Evolutionary conservation across 2,329 filamentous ascomycete species (phyloP).

Genomic region (Aspergillus luchuensis): DNA sequence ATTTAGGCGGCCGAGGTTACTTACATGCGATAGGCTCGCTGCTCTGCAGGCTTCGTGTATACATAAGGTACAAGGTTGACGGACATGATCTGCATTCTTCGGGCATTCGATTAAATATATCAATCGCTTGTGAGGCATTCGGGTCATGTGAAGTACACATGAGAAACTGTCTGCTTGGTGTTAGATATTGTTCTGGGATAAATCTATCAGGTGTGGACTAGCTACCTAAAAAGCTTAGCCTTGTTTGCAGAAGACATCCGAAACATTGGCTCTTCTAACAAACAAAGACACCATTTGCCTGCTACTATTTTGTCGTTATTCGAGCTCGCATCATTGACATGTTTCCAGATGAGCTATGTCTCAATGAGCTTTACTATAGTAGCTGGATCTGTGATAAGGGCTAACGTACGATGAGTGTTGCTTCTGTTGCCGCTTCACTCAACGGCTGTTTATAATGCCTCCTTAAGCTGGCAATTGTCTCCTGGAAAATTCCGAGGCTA

Average conservation of each 20-base stretch:
- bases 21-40: constrained; percentile 58
- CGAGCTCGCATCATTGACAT: constrained; percentile 61
- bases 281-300: constrained; percentile 71
- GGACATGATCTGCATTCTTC: constrained; percentile 60
- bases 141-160: constrained; percentile 65
- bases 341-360: constrained; percentile 78
- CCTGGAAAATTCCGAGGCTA: constrained; percentile 33
- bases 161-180: constrained; percentile 65
- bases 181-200: constrained; percentile 16
- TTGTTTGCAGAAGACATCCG: constrained; percentile 65
- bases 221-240: constrained; percentile 67
- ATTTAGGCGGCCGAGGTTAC: constrained; percentile 23
- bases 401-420: constrained; percentile 42
- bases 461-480: constrained; percentile 38
- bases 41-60: constrained; percentile 67
- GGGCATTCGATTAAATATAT: constrained; percentile 62
- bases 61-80: constrained; percentile 72
- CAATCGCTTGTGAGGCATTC: constrained; percentile 56
- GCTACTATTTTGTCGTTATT: constrained; percentile 57
- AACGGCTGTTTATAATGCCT: constrained; percentile 53
- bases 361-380: not conserved
- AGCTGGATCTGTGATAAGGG: too few relatives aligned
- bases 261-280: constrained; percentile 66
- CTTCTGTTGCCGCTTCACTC: constrained; percentile 60
- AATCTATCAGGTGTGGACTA: not conserved